phyloP scores from a whole-genome alignment of 1,284 basidiomycete genomes.

The Grifola frondosa region DNA sequence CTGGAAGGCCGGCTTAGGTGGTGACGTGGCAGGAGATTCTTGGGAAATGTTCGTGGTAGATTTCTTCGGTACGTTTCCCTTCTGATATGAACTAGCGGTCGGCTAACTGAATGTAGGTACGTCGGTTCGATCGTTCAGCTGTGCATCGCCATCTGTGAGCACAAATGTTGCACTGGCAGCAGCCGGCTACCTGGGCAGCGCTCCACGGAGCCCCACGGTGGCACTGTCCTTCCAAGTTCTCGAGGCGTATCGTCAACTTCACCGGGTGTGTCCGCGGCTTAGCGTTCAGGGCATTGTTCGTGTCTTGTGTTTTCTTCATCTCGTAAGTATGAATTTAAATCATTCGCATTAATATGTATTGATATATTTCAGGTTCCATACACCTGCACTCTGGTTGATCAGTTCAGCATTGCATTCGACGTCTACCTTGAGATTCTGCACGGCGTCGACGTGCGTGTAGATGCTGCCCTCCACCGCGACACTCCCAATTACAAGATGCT shows the following conservation, averaged over 20 bases:
- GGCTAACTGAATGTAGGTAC: not conserved
- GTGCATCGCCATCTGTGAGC: not conserved
- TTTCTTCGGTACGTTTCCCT: slow-evolving; percentile 7
- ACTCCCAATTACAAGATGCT: slow-evolving; percentile 23
- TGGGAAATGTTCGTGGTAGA: slow-evolving; percentile 1
- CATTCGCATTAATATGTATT: not conserved
- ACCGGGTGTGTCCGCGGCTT: slow-evolving; percentile 24
- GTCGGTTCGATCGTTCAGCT: not conserved
- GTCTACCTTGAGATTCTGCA: slow-evolving; percentile 28
- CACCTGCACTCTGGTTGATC: not conserved
- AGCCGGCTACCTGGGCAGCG: slow-evolving; percentile 14
- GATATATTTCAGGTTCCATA: slow-evolving; percentile 6
- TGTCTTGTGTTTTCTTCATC: slow-evolving; percentile 20
- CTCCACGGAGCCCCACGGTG: slow-evolving; percentile 14
- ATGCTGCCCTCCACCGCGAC: slow-evolving; percentile 19
- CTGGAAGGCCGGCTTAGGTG: too few relatives aligned
- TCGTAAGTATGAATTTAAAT: slow-evolving; percentile 10
- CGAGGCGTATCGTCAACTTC: slow-evolving; percentile 22
- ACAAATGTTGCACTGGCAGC: slow-evolving; percentile 8
- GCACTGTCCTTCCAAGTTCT: slow-evolving; percentile 19
- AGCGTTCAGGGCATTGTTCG: slow-evolving; percentile 20
- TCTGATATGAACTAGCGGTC: too few relatives aligned
- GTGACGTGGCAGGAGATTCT: too few relatives aligned
- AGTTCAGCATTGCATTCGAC: slow-evolving; percentile 30
- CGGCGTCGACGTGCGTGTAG: slow-evolving; percentile 19